Evolutionary conservation across 108 stramenopile genomes (phyloP).

Genomic region (Discostella stelligeroides): DNA sequence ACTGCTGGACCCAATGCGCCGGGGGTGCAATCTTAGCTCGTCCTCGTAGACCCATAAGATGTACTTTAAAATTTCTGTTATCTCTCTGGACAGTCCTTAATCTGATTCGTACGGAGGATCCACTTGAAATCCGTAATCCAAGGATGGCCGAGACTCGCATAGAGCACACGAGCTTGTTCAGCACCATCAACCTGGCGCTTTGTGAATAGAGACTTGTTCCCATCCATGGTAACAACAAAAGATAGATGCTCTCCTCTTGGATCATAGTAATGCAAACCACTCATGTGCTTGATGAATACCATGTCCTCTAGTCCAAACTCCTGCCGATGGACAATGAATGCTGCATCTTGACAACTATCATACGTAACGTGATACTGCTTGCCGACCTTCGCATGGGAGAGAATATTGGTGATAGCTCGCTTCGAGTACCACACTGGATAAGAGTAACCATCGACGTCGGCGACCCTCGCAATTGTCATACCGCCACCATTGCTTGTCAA

Average conservation of each 20-base stretch:
- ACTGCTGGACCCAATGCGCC: too few species aligned
- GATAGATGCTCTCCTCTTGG: background rate
- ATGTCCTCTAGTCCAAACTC: background rate
- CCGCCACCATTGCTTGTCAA: conserved; percentile 3
- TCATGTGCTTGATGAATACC: background rate
- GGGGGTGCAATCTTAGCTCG: too few species aligned
- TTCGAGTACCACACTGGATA: background rate
- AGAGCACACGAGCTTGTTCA: conserved; percentile 2
- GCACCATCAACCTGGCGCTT: conserved; percentile 4
- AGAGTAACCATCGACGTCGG: background rate
- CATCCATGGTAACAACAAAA: background rate
- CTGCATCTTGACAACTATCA: background rate
- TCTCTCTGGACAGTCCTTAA: conserved; percentile 21
- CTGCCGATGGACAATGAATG: background rate
- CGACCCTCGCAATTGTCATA: background rate
- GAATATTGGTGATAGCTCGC: conserved; percentile 10
- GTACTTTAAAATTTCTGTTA: too few species aligned
- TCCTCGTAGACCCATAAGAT: too few species aligned
- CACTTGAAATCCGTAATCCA: conserved; percentile 9
- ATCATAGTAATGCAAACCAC: background rate
- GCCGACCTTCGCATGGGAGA: background rate
- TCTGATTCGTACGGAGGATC: conserved; percentile 3
- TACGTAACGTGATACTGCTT: conserved; percentile 11
- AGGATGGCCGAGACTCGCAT: conserved; percentile 11
- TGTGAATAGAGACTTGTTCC: background rate